phyloP scores from a whole-genome alignment of 495 filamentous ascomycete species.

The Hypomontagnella submonticulosa region DNA sequence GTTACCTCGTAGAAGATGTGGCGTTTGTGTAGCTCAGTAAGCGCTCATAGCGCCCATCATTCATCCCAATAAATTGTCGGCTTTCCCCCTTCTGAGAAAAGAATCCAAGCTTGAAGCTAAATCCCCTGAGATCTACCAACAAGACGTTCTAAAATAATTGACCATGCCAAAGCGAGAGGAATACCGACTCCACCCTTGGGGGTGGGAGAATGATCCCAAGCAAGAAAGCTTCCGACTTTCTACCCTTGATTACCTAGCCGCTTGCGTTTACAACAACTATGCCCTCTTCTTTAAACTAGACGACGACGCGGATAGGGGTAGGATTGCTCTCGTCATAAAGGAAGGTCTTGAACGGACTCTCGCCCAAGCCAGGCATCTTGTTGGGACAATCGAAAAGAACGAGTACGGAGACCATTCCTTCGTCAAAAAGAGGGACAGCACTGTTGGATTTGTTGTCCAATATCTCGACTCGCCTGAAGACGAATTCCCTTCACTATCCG shows the following conservation, averaged over 20 bases:
- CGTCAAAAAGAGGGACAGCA: conserved; percentile 55
- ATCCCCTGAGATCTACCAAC: too few relatives aligned
- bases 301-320: conserved; percentile 46
- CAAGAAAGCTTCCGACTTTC: conserved; percentile 40
- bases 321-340: conserved; percentile 45
- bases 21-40: too few relatives aligned
- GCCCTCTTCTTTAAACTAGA: conserved; percentile 55
- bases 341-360: conserved; percentile 55
- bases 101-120: too few relatives aligned
- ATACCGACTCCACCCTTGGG: conserved; percentile 26
- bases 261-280: conserved; percentile 50
- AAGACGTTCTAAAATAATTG: neutral
- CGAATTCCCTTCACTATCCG: conserved; percentile 45
- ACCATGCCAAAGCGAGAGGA: conserved; percentile 28
- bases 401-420: conserved; percentile 51
- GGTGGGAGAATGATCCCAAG: conserved; percentile 35
- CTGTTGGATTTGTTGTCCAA: conserved; percentile 55
- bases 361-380: conserved; percentile 55
- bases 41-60: too few relatives aligned
- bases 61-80: too few relatives aligned
- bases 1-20: too few relatives aligned
- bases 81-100: too few relatives aligned
- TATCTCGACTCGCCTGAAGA: conserved; percentile 51
- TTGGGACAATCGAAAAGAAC: conserved; percentile 57
- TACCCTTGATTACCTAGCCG: conserved; percentile 50